A percentile compares a stretch with the other conserved stretches of the same genome.
phyloP scores from a whole-genome alignment of 108 stramenopile species.

The Cyclostephanos tholiformis region DNA sequence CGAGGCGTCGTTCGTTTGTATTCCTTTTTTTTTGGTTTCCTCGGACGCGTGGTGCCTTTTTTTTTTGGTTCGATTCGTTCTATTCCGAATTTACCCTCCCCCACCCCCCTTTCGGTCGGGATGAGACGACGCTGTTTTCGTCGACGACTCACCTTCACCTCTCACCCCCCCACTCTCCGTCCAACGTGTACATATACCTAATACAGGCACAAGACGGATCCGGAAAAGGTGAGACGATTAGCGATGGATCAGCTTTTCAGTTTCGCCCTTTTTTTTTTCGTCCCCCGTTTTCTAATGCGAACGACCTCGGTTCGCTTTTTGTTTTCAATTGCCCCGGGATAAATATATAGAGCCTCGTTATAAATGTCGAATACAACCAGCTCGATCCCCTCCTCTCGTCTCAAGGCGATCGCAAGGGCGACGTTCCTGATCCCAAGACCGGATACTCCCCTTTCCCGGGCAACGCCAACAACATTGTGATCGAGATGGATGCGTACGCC shows the following conservation, averaged over 20 bases:
- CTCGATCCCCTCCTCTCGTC: conserved; percentile 92
- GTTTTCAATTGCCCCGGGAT: too few species aligned
- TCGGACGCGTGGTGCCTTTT: too few species aligned
- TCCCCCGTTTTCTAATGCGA: too few species aligned
- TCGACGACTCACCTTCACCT: background rate
- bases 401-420: conserved; percentile 80
- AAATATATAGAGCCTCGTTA: conserved; percentile 88
- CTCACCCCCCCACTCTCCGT: background rate
- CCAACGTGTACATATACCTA: background rate
- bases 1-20: background rate
- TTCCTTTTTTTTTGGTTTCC: background rate
- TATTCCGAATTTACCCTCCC: too few species aligned
- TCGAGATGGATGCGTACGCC: conserved; percentile 85
- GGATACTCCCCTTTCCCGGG: conserved; percentile 95
- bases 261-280: too few species aligned
- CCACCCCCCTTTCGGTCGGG: too few species aligned
- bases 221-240: conserved; percentile 58
- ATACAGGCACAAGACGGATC: conserved; percentile 85
- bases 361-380: conserved; percentile 99
- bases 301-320: background rate
- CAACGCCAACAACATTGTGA: conserved; percentile 96
- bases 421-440: conserved; percentile 88
- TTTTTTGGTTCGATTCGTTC: too few species aligned
- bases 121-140: too few species aligned
- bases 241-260: too few species aligned